A percentile compares a stretch with the other conserved stretches of the same genome.
Evolutionary conservation across 495 filamentous ascomycete genomes (phyloP).

Genomic region (Penicillium canescens): DNA sequence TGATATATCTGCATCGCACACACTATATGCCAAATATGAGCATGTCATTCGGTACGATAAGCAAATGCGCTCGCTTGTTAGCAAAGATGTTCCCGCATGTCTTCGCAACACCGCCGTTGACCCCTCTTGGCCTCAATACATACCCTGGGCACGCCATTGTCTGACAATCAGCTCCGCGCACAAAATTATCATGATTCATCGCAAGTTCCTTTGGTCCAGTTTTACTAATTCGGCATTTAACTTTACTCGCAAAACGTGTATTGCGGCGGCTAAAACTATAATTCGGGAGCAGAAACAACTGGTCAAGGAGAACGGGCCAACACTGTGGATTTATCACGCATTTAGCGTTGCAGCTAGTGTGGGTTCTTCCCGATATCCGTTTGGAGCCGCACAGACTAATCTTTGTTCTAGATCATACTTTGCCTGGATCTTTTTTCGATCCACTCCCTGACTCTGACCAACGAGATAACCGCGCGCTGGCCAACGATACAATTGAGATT

Average conservation of each 20-base stretch:
- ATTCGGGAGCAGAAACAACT: constrained; percentile 37
- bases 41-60: constrained; percentile 40
- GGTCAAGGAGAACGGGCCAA: constrained; percentile 30
- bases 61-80: constrained; percentile 30
- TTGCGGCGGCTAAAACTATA: constrained; percentile 39
- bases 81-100: constrained; percentile 24
- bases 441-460: constrained; percentile 27
- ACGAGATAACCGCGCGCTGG: constrained; percentile 32
- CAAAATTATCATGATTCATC: constrained; percentile 50
- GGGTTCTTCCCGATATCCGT: background rate
- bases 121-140: constrained; percentile 38
- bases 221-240: constrained; percentile 41
- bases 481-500: constrained; percentile 31
- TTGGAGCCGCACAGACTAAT: background rate
- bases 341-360: constrained; percentile 32
- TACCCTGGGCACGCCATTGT: constrained; percentile 34
- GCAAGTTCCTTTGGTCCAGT: constrained; percentile 40
- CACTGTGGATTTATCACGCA: constrained; percentile 44
- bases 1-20: constrained; percentile 26
- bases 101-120: constrained; percentile 30
- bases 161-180: constrained; percentile 39
- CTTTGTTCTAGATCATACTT: constrained; percentile 31
- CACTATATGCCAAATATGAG: constrained; percentile 37
- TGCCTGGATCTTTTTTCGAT: constrained; percentile 41
- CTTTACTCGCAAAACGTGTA: constrained; percentile 39